phyloP scores from a whole-genome alignment of 306 rosid species.

The Castanea crenata region DNA sequence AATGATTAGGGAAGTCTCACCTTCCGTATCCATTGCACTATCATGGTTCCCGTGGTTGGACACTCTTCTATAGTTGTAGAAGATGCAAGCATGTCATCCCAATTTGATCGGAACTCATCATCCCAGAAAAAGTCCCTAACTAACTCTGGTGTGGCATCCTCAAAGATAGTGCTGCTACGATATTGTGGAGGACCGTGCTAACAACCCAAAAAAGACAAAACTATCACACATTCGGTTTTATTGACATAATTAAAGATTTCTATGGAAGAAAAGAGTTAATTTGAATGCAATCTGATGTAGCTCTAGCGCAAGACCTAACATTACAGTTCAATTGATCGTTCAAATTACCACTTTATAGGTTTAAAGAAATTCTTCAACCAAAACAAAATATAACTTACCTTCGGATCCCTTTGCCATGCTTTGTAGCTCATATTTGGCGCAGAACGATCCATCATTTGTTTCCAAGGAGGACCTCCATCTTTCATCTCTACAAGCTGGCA shows the following conservation, averaged over 20 bases:
- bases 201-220: slow-evolving; percentile 10
- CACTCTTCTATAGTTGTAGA: slow-evolving; percentile 53
- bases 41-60: slow-evolving; percentile 56
- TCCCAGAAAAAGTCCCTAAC: slow-evolving; percentile 67
- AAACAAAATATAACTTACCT: slow-evolving; percentile 23
- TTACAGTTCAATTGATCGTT: background rate
- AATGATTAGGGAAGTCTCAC: slow-evolving; percentile 18
- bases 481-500: slow-evolving; percentile 50
- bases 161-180: slow-evolving; percentile 54
- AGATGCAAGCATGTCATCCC: slow-evolving; percentile 55
- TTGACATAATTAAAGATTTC: background rate
- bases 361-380: background rate
- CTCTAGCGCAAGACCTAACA: background rate
- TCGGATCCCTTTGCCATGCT: slow-evolving; percentile 61
- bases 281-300: background rate
- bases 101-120: slow-evolving; percentile 49
- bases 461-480: slow-evolving; percentile 66
- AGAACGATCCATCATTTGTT: slow-evolving; percentile 52
- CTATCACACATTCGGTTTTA: background rate
- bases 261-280: background rate
- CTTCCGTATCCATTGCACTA: slow-evolving; percentile 59
- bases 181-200: slow-evolving; percentile 62
- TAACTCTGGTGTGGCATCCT: slow-evolving; percentile 61
- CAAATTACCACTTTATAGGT: background rate
- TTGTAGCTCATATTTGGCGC: slow-evolving; percentile 51